Evolutionary conservation across 2,329 filamentous ascomycete genomes (phyloP), one percentile per base, ranked within the genome.

Genomic region (Lasiodiplodia sp.): DNA sequence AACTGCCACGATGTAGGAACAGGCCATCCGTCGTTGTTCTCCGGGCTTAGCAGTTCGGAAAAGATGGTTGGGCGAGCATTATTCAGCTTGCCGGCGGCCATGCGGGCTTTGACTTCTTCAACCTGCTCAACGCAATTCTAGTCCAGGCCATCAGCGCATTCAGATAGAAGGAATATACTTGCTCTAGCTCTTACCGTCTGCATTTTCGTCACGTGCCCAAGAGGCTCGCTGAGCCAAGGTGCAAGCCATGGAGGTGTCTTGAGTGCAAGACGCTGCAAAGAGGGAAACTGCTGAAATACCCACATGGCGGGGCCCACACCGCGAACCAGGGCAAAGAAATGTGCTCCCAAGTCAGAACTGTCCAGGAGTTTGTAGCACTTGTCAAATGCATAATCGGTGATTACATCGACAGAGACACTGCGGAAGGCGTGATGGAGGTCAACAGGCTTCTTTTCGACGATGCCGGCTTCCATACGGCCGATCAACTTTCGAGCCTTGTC

Each of bases 351-450:
- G 49, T 78, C 75, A 0, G 67, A 34, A 6, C 58, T 60, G 28
- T 77, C 77, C 2, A 80, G 64, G 12, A 74, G 71, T 44, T 79
- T 70, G 66, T 77, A 76, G 49, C 71, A 73, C 10, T 73, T 65
- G 10, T 69, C 75, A 53, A 78, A 78, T 1, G 75, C 72, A 68
- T 77, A 78, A 21, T 67, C 53, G 18, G 65, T 67, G 16, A 67
- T 52, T 23, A 67, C 53, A 21, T 67, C 76, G 14, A 75, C 70
- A 0, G 73, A 74, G 12, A 78, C 67, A 14, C 75, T 71, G 47
- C 74, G 72, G 64, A 74, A 75, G 25, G 68, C 72, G 60, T 74
- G 72, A 63, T 63, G 71, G 16, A 76, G 63, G 68, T 77, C 73
- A 21, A 78, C 72, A 18, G 69, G 65, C n/a, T 67, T 69, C 34